Evolutionary conservation across 495 filamentous ascomycete species (phyloP).

Genomic region (Usnea hakonensis): DNA sequence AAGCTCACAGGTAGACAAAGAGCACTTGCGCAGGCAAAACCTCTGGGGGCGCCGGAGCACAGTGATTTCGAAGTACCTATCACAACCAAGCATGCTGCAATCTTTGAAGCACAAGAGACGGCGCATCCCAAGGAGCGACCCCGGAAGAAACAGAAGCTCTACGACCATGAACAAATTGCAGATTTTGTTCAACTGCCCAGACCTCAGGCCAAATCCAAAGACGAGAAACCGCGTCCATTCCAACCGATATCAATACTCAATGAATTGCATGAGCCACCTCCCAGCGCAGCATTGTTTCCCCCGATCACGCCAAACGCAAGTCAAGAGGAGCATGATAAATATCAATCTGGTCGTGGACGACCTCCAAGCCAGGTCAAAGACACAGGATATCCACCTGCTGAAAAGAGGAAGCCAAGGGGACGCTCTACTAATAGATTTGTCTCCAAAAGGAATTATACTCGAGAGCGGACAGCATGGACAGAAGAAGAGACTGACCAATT

Average conservation of each 20-base stretch:
- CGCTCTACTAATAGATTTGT: constrained; percentile 2
- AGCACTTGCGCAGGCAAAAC: constrained; percentile 27
- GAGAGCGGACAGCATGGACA: constrained; percentile 54
- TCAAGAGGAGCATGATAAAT: constrained; percentile 11
- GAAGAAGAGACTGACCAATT: constrained; percentile 76
- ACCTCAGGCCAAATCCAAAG: constrained; percentile 40
- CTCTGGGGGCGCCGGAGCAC: constrained; percentile 17
- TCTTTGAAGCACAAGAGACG: constrained; percentile 32
- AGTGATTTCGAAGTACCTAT: constrained; percentile 13
- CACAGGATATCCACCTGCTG: not conserved
- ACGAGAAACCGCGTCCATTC: constrained; percentile 43
- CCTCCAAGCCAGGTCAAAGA: not conserved
- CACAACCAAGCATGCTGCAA: constrained; percentile 18
- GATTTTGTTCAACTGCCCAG: constrained; percentile 45
- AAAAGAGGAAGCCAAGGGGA: constrained; percentile 6
- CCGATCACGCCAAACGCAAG: constrained; percentile 44
- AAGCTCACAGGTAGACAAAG: constrained; percentile 29
- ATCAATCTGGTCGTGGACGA: not conserved
- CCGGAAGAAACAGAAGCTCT: constrained; percentile 32
- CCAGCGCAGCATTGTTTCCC: constrained; percentile 63
- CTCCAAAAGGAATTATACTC: constrained; percentile 13
- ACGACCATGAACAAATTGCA: constrained; percentile 38
- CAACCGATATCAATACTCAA: constrained; percentile 55
- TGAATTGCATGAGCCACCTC: constrained; percentile 68
- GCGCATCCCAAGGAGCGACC: constrained; percentile 31